phyloP scores from a whole-genome alignment of 495 filamentous ascomycete species.

The Schizothecium vesticola region DNA sequence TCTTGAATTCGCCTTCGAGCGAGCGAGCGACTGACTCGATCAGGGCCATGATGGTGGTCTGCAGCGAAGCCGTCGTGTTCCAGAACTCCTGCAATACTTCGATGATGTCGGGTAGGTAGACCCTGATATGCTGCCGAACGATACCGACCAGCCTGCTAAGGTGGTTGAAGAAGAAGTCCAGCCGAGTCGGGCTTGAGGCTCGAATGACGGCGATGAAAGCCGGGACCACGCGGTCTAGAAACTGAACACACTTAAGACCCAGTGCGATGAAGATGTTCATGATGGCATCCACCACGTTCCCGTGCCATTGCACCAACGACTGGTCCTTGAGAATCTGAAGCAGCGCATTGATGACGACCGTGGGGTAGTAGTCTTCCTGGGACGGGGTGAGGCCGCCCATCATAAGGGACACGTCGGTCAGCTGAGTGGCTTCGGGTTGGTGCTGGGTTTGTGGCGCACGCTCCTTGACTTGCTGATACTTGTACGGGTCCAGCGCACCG shows the following conservation, averaged over 20 bases:
- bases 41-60: conserved; percentile 82
- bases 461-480: conserved; percentile 73
- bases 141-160: conserved; percentile 88
- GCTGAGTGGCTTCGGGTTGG: conserved; percentile 53
- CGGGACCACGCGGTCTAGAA: conserved; percentile 86
- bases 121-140: conserved; percentile 91
- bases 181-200: conserved; percentile 61
- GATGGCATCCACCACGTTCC: conserved; percentile 93
- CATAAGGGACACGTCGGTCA: conserved; percentile 93
- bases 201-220: conserved; percentile 85
- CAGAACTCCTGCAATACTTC: conserved; percentile 81
- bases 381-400: conserved; percentile 97
- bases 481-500: conserved; percentile 94
- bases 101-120: conserved; percentile 77
- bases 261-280: conserved; percentile 98
- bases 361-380: conserved; percentile 96
- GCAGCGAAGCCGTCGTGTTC: conserved; percentile 67
- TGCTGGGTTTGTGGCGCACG: conserved; percentile 58
- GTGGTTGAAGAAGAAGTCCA: conserved; percentile 97
- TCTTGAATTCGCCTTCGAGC: conserved; percentile 93
- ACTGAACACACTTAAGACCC: conserved; percentile 90
- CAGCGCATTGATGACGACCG: conserved; percentile 92
- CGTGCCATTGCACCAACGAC: conserved; percentile 83
- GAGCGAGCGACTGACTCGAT: conserved; percentile 91
- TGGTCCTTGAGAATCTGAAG: conserved; percentile 85